phyloP scores from a whole-genome alignment of 352 stramenopile genomes.

The Phytopythium vexans region DNA sequence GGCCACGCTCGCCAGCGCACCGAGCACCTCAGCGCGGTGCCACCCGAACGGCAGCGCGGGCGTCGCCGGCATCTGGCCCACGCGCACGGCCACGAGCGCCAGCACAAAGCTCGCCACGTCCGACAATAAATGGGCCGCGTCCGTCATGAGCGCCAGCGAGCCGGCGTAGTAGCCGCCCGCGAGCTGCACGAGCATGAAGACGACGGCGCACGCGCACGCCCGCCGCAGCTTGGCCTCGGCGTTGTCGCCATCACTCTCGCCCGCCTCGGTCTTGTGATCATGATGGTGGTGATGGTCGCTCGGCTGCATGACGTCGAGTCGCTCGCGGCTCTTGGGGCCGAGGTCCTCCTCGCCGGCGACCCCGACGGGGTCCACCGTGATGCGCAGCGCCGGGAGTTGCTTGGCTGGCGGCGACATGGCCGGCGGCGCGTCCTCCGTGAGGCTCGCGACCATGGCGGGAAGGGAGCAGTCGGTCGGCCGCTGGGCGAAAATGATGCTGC shows the following conservation, averaged over 20 bases:
- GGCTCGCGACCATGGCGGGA: no score
- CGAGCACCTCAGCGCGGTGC: conserved; percentile 95
- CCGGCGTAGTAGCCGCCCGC: conserved; percentile 91
- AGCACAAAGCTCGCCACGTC: conserved; percentile 80
- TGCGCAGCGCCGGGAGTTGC: conserved; percentile 24
- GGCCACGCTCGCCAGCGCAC: conserved; percentile 92
- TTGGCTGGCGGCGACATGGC: not conserved
- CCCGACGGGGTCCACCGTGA: conserved; percentile 22
- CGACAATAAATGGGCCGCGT: conserved; percentile 77
- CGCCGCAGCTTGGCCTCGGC: conserved; percentile 58
- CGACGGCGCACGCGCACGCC: conserved; percentile 76
- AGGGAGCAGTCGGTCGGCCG: no score
- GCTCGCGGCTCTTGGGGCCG: conserved; percentile 31
- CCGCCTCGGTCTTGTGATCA: conserved; percentile 4
- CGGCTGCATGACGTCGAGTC: conserved; percentile 22
- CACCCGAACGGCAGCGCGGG: conserved; percentile 93
- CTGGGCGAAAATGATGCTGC: no score
- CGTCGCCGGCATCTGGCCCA: conserved; percentile 48
- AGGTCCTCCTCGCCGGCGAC: conserved; percentile 38
- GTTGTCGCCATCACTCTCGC: conserved; percentile 11
- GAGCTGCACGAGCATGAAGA: conserved; percentile 97
- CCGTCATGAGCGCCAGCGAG: conserved; percentile 95
- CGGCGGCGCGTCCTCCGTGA: no score
- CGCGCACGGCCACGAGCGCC: conserved; percentile 80
- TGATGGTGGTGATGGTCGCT: conserved; percentile 3